phyloP scores from a whole-genome alignment of 2,329 filamentous ascomycete genomes.

The Seiridium unicorne region DNA sequence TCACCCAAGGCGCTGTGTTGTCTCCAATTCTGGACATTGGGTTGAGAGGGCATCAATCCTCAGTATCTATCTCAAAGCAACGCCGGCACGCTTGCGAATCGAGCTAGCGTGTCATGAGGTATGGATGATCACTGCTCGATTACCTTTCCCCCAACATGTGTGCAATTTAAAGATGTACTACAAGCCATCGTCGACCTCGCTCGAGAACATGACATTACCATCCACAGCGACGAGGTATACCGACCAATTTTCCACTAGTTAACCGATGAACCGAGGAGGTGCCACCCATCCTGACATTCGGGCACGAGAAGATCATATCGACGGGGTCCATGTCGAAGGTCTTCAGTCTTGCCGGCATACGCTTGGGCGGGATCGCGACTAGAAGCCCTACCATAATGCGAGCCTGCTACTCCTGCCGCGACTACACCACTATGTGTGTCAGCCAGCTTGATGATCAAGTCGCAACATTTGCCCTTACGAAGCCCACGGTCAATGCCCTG shows the following conservation, averaged over 20 bases:
- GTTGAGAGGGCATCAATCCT: too few species aligned
- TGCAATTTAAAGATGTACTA: neutral
- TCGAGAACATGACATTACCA: neutral
- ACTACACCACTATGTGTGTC: neutral
- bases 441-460: neutral
- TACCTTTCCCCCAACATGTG: neutral
- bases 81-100: neutral
- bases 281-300: neutral
- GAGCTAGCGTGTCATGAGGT: too few species aligned
- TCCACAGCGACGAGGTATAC: neutral
- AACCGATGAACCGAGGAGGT: neutral
- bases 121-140: neutral
- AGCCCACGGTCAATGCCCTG: neutral
- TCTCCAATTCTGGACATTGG: too few species aligned
- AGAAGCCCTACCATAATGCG: neutral
- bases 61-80: too few species aligned
- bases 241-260: neutral
- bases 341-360: neutral
- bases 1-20: too few species aligned
- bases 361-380: neutral
- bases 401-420: neutral
- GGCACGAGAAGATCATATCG: neutral
- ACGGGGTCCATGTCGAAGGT: neutral
- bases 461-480: neutral
- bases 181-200: neutral